Evolutionary conservation across 768 basidiomycete genomes (phyloP).

Genomic region (Tulasnella sp.): DNA sequence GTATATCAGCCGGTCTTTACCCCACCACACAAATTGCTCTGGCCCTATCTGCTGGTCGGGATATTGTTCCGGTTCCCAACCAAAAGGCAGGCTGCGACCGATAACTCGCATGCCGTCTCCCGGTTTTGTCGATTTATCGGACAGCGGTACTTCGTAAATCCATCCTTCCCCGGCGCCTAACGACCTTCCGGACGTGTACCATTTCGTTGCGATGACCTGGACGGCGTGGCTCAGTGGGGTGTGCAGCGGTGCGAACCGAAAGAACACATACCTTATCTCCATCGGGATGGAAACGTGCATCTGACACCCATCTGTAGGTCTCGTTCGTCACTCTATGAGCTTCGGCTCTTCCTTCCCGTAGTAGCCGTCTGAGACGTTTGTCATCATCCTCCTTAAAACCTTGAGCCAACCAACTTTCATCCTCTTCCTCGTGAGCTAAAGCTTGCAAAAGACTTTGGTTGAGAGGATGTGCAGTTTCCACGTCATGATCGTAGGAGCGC

Average conservation of each 20-base stretch:
- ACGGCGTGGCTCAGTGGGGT: not conserved
- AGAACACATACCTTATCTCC: constrained; percentile 43
- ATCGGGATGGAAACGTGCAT: constrained; percentile 67
- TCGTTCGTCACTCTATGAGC: constrained; percentile 62
- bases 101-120: constrained; percentile 55
- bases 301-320: constrained; percentile 67
- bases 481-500: not conserved
- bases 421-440: constrained; percentile 41
- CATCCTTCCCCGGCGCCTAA: constrained; percentile 72
- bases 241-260: not conserved
- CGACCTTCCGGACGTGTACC: constrained; percentile 64
- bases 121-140: constrained; percentile 36
- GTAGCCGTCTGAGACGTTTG: constrained; percentile 49
- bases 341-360: constrained; percentile 55
- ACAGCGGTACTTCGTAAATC: constrained; percentile 54
- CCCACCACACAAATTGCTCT: constrained; percentile 64
- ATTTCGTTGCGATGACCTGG: constrained; percentile 64
- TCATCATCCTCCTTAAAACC: constrained; percentile 53
- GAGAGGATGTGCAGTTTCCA: not conserved
- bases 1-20: constrained; percentile 57
- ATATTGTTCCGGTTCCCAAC: constrained; percentile 60
- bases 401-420: constrained; percentile 45
- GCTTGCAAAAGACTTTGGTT: constrained; percentile 39
- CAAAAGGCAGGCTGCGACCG: constrained; percentile 54
- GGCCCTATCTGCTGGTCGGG: constrained; percentile 69